Base-by-base conservation (phyloP, 352 stramenopile genomes). In the Pythium pyrilobum region DNA sequence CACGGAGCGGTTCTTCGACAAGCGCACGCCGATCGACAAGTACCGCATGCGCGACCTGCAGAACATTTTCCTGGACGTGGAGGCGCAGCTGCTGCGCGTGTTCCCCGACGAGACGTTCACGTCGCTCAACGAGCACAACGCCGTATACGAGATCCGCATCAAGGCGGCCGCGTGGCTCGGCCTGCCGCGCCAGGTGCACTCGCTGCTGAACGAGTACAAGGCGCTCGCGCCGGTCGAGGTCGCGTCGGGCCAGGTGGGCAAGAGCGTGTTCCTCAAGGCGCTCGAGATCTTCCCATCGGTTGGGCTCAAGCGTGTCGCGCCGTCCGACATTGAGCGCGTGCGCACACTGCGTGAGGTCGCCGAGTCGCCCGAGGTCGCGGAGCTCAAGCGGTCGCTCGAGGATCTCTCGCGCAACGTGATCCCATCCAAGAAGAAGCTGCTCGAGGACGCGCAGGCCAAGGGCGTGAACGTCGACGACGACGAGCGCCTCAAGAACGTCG, bases 141-240 rank as follows among this genome's bases (percentile, higher is more conserved):
- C 71, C 4, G 68, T 88, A 6, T 89, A 78, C 44, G 66, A 66
- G 34, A 67, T 86, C 39, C 81, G 77, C n/a, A 49, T 66, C 15
- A 89, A 89, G 56, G 71, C 81, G 12, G 74, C 80, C 0, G 81
- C 81, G 8, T 67, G 71, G 9, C 77, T 69, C 11, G 81, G 83
- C 3, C 56, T 89, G 6, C 56, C 66, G 20, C 34, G 52, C 13
- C 68, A 64, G 16, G 42, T 83, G 12, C 66, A 89, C 37, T 51
- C 54, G 32, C 64, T 89, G 27, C 59, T 93, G 0, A 69, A 89
- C 44, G 70, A 86, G 49, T 91, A 88, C 62, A 70, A 79, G 36
- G 52, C 60, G 20, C 54, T 43, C 8, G 64, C 65, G 4, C 61
- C 66, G 24, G 31, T 40, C 3, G 53, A 28, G 23, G 18, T 24